These are phyloP conservation scores for Penicillium sp. DNA, from an alignment of 2,329 filamentous ascomycete species.

Conservation along the genomic window DNA sequence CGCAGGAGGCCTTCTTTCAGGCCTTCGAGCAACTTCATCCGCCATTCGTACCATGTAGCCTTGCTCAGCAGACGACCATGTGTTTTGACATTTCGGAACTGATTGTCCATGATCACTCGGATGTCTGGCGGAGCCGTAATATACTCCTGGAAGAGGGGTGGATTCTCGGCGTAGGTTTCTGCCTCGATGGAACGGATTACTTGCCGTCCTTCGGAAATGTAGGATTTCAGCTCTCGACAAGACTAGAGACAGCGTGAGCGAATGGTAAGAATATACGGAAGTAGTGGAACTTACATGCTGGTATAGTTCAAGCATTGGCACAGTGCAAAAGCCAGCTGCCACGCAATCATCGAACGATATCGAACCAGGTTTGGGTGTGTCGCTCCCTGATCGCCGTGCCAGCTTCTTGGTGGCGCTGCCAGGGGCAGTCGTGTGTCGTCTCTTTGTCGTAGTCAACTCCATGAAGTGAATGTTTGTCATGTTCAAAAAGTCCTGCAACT, in stretches of 20 bases:
- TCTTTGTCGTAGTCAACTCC: conserved; percentile 94
- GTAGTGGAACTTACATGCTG: conserved; percentile 63
- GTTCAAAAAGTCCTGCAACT: conserved; percentile 87
- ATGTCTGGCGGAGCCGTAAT: conserved; percentile 78
- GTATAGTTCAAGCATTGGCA: conserved; percentile 90
- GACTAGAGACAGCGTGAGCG: conserved; percentile 49
- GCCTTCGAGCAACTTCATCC: conserved; percentile 78
- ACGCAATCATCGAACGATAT: conserved; percentile 68
- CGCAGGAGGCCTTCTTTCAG: conserved; percentile 75
- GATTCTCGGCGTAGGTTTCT: conserved; percentile 85
- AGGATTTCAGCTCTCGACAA: conserved; percentile 91
- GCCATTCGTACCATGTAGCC: conserved; percentile 97
- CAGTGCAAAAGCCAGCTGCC: conserved; percentile 82
- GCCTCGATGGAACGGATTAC: conserved; percentile 88
- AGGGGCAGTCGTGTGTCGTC: conserved; percentile 74
- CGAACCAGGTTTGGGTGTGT: conserved; percentile 27
- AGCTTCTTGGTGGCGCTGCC: conserved; percentile 39
- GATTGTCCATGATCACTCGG: conserved; percentile 84
- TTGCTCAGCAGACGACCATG: conserved; percentile 87
- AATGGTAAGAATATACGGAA: conserved; percentile 4
- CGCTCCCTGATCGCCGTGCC: conserved; percentile 27
- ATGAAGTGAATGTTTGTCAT: conserved; percentile 98
- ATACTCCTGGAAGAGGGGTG: conserved; percentile 87
- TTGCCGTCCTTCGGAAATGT: conserved; percentile 86
- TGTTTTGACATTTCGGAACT: conserved; percentile 96